Conservation (phyloP, 2,329 filamentous ascomycete genomes). For the Cytospora mali region DNA sequence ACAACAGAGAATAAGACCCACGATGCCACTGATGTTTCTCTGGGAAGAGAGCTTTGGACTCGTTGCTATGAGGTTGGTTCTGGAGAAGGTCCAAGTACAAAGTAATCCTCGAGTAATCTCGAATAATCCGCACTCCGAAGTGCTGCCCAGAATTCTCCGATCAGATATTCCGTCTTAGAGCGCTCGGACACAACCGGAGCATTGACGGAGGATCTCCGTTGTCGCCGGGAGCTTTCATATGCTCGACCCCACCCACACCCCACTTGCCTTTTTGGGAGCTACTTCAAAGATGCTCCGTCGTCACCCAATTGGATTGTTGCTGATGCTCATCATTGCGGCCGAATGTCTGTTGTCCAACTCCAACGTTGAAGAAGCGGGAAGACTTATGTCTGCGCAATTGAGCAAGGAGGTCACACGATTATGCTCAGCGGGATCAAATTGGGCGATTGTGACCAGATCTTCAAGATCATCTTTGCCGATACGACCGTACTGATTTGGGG, state of each 20-base stretch:
- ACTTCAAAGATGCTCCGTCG: constrained; percentile 1
- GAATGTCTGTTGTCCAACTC: neutral
- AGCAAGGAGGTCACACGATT: neutral
- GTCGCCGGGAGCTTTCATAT: too few species aligned
- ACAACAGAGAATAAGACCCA: too few species aligned
- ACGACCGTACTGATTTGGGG: too few species aligned
- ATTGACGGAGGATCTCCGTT: neutral
- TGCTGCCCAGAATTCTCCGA: neutral
- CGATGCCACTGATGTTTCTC: too few species aligned
- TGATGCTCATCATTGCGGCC: neutral
- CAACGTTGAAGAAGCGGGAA: neutral
- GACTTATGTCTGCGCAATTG: neutral
- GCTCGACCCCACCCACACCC: constrained; percentile 17
- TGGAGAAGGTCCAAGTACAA: too few species aligned
- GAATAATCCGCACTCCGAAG: neutral
- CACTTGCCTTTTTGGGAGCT: constrained; percentile 5
- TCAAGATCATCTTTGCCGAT: neutral
- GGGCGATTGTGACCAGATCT: neutral
- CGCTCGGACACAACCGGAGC: neutral
- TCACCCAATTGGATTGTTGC: constrained; percentile 2
- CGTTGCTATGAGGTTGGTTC: too few species aligned
- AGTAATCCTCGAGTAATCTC: too few species aligned
- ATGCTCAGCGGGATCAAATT: neutral
- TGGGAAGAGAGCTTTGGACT: too few species aligned
- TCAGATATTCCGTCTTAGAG: neutral